Evolutionary conservation across 352 stramenopile species (phyloP), one percentile per base, ranked within the genome.

Genomic region (Elongisporangium undulatum): DNA sequence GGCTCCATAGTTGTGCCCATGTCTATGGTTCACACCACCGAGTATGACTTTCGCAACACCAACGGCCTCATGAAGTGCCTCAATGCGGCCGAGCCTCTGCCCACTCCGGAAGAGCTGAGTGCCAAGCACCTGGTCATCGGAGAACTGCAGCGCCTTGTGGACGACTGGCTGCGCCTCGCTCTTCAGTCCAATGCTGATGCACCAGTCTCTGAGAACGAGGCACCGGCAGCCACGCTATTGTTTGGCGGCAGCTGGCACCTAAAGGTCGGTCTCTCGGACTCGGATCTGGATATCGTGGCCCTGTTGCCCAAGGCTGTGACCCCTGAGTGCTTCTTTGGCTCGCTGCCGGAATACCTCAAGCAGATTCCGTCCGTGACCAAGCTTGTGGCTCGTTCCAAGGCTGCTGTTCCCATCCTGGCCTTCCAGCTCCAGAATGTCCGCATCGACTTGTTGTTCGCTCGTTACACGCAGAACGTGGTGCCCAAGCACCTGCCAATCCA

Each of bases 31-130:
- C 80, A 80, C 9, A 72, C 83, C 2, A 82, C 64, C 9, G 86
- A 91, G 59, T 92, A 90, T 64, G 86, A 95, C 58, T 67, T 89
- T n/a, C 68, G 81, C 22, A 89, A 86, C 70, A 89, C 86, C 5
- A 90, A 89, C 41, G 79, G 82, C 0, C 62, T 95, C 24, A 82
- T 93, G 80, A 93, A 93, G 63, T 90, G 80, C 39, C 66, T 92
- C 29, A 90, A 91, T 56, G 59, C 74, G 22, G 69, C 93, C 17
- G 81, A 79, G 7, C 82, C 69, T 55, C 60, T 89, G 24, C 74
- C 82, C 17, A 84, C 63, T 4, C 59, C 72, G 0, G 81, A 93
- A 19, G 72, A 87, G 49, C 63, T 94, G 23, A 82, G 67, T 48
- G 68, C 61, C 50, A 94, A 94, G 66, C 84, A 95, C 59, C 63